Conservation (phyloP, 306 rosid species). For the Prinsepia uniflora region DNA sequence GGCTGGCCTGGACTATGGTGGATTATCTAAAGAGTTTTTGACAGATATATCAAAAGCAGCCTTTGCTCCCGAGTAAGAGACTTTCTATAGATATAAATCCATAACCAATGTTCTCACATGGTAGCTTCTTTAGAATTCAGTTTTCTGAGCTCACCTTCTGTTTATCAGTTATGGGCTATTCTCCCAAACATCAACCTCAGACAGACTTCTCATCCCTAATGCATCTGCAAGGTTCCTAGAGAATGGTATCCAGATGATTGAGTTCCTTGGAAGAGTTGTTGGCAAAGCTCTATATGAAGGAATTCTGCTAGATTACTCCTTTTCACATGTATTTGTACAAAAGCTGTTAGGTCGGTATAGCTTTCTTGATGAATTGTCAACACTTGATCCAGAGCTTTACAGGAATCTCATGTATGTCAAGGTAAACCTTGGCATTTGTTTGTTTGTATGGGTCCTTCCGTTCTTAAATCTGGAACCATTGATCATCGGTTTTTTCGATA, state of each 20-base stretch:
- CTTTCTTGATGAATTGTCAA: slow-evolving; percentile 91
- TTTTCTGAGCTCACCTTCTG: slow-evolving; percentile 21
- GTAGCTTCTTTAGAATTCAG: slow-evolving; percentile 22
- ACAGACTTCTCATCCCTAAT: slow-evolving; percentile 78
- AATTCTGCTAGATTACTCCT: slow-evolving; percentile 90
- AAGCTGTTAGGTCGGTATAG: slow-evolving; percentile 94
- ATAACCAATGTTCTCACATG: slow-evolving; percentile 12
- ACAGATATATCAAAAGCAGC: slow-evolving; percentile 90
- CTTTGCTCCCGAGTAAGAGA: slow-evolving; percentile 83
- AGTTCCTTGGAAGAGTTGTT: slow-evolving; percentile 94
- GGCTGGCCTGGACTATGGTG: slow-evolving; percentile 99
- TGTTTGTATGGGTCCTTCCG: not conserved
- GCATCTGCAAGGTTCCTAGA: slow-evolving; percentile 80
- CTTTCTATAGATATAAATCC: slow-evolving; percentile 3
- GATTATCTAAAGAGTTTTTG: slow-evolving; percentile 88
- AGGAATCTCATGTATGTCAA: slow-evolving; percentile 90
- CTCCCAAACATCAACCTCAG: slow-evolving; percentile 85
- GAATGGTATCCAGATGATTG: slow-evolving; percentile 94
- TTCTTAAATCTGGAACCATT: not conserved
- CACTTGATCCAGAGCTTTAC: slow-evolving; percentile 92
- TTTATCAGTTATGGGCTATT: slow-evolving; percentile 72
- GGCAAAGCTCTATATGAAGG: slow-evolving; percentile 99
- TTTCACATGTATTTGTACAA: slow-evolving; percentile 88
- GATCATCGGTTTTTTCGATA: not conserved
- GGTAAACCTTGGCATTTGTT: slow-evolving; percentile 44